A percentile compares a stretch with the other conserved stretches of the same genome.
Conservation (phyloP, 2,329 filamentous ascomycete species). For the Leptographium lundbergii region DNA sequence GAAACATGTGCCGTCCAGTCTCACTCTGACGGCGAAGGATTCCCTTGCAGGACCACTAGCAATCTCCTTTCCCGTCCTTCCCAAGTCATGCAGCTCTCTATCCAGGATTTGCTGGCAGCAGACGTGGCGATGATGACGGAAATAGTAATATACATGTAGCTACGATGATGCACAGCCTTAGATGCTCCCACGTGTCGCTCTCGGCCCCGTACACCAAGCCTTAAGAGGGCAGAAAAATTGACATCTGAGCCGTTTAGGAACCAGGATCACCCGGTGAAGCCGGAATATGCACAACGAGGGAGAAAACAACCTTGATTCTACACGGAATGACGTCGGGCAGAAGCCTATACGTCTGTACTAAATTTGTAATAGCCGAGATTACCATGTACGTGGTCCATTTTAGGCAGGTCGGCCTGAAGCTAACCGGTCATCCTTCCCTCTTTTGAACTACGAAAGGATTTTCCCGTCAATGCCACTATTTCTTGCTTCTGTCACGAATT, state of each 20-base stretch:
- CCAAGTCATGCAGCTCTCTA: no score
- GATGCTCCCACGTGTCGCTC: background rate
- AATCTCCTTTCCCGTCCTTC: no score
- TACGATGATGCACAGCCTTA: background rate
- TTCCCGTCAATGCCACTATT: background rate
- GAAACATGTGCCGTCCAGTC: background rate
- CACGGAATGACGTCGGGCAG: background rate
- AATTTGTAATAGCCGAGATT: background rate
- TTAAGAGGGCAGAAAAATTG: background rate
- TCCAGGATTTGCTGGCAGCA: background rate
- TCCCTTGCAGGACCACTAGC: background rate
- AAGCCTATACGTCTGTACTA: background rate
- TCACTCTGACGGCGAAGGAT: background rate
- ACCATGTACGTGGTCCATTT: background rate
- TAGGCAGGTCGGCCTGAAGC: background rate
- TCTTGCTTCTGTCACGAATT: background rate
- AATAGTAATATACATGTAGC: background rate
- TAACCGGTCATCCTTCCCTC: background rate
- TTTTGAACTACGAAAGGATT: background rate
- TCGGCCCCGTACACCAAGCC: background rate
- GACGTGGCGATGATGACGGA: background rate
- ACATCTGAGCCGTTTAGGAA: background rate
- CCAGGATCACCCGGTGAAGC: background rate
- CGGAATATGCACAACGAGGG: background rate
- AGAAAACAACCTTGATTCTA: background rate